These are phyloP conservation scores for Annulohypoxylon stygium DNA, from an alignment of 495 filamentous ascomycete genomes.

Conservation along the genomic window DNA sequence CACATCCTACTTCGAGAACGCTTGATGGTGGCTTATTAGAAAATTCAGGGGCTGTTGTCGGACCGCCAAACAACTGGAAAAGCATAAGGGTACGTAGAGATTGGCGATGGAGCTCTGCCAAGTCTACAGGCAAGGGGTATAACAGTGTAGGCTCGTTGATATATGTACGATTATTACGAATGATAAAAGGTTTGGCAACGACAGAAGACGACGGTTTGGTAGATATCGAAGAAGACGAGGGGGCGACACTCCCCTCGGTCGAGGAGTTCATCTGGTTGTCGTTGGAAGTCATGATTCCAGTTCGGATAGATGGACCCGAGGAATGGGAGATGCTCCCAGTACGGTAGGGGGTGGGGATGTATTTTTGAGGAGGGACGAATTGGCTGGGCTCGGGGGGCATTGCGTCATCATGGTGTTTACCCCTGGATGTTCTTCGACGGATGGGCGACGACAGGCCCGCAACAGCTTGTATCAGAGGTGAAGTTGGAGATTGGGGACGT, in stretches of 20 bases:
- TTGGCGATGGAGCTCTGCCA: slow-evolving; percentile 88
- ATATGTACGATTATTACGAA: slow-evolving; percentile 82
- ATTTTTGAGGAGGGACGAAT: slow-evolving; percentile 42
- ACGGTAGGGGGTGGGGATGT: slow-evolving; percentile 45
- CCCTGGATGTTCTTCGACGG: slow-evolving; percentile 35
- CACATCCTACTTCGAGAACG: slow-evolving; percentile 90
- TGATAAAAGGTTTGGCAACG: slow-evolving; percentile 72
- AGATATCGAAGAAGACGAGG: slow-evolving; percentile 44
- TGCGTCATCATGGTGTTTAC: slow-evolving; percentile 55
- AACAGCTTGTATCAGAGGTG: slow-evolving; percentile 22
- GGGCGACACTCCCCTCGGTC: slow-evolving; percentile 45
- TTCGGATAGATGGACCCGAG: slow-evolving; percentile 48
- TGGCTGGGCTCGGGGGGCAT: slow-evolving; percentile 52
- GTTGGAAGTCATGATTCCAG: slow-evolving; percentile 46
- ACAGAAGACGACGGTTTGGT: slow-evolving; percentile 33
- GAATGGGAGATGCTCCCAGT: slow-evolving; percentile 58
- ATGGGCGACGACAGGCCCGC: slow-evolving; percentile 33
- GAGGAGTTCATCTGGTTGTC: slow-evolving; percentile 43
- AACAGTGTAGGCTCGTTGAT: slow-evolving; percentile 78
- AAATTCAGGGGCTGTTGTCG: slow-evolving; percentile 78
- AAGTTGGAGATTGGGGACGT: slow-evolving; percentile 35
- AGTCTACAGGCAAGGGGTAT: slow-evolving; percentile 90
- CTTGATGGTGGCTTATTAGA: slow-evolving; percentile 75
- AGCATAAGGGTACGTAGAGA: slow-evolving; percentile 85
- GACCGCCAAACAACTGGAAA: slow-evolving; percentile 81